These are phyloP conservation scores for Pythium scleroteichum DNA, from an alignment of 352 stramenopile species.

Conservation along the genomic window DNA sequence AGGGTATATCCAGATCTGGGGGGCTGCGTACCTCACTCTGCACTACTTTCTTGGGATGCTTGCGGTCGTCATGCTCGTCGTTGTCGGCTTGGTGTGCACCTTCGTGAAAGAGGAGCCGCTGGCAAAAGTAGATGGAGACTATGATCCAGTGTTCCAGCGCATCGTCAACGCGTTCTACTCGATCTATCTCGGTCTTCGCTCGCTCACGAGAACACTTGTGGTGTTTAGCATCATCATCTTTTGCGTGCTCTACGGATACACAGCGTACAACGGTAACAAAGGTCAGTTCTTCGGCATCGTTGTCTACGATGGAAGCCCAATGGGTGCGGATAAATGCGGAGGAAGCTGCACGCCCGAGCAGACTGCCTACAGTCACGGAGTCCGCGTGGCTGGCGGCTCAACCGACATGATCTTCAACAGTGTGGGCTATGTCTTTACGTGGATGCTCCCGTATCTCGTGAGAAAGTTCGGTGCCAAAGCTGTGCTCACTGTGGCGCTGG, in stretches of 20 bases:
- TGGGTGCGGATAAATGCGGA: conserved; percentile 29
- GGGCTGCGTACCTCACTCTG: conserved; percentile 44
- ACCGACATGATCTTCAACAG: conserved; percentile 32
- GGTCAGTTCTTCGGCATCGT: conserved; percentile 47
- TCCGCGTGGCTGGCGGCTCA: conserved; percentile 39
- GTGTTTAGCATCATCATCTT: conserved; percentile 44
- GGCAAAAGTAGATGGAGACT: conserved; percentile 8
- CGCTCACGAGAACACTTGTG: conserved; percentile 34
- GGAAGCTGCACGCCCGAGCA: conserved; percentile 35
- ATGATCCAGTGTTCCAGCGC: conserved; percentile 5
- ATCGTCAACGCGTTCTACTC: conserved; percentile 30
- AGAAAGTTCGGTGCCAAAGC: conserved; percentile 35
- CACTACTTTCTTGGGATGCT: conserved; percentile 59
- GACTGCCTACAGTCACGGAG: conserved; percentile 42
- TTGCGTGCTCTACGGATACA: conserved; percentile 46
- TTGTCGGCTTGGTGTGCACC: conserved; percentile 26
- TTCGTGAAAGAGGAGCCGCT: conserved; percentile 44
- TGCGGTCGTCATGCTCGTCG: conserved; percentile 37
- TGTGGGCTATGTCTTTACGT: conserved; percentile 42
- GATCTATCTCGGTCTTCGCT: conserved; percentile 37
- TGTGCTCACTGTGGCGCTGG: conserved; percentile 25
- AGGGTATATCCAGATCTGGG: conserved; percentile 50
- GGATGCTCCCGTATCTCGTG: conserved; percentile 41
- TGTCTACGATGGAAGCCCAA: conserved; percentile 32
- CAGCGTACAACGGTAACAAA: conserved; percentile 58